Evolutionary conservation across 2,329 filamentous ascomycete species (phyloP), one percentile per base, ranked within the genome.

Genomic region (Aspergillus sergii): DNA sequence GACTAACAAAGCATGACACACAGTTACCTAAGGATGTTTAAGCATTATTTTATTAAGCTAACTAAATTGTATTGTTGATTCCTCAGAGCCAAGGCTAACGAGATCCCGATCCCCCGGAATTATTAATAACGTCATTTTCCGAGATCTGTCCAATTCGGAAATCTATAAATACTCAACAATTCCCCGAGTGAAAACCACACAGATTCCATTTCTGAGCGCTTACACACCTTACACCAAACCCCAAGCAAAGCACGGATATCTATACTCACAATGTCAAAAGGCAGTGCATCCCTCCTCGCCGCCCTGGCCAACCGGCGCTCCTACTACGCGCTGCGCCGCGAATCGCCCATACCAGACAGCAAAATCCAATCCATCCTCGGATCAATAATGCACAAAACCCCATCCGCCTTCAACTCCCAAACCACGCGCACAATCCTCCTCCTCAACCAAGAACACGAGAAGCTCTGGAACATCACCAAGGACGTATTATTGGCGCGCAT

Each of bases 381-480:
- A 9, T 61, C 73, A 7, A 81, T 86, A 54, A 80, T 93, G 68
- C 82, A 85, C 61, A 83, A 92, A 75, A 83, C 88, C 2, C 92
- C 93, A 50, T 89, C 86, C 36, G 88, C 88, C 69, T 96, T 94
- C 88, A 96, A 96, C 87, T 89, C 86, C 45, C 93, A 96, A 82
- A 87, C 87, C 70, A 88, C 91, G 71, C 89, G 93, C 63, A 81
- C 89, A 63, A 85, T 95, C 53, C 84, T 96, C 61, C 86, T 96
- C 60, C 84, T 94, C 70, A 89, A 89, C 72, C 86, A 85, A 67
- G 90, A 96, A 77, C 93, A 96, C 83, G 87, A 92, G 71, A 91
- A 91, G 82, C 87, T 95, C 73, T 96, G 93, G 93, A 88, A 91
- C 75, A 83, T 92, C 65, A 84, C 88, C 64, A 56, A 63, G 1